phyloP scores from a whole-genome alignment of 192 early-diverging fungal genomes.

The Thamnidium elegans region DNA sequence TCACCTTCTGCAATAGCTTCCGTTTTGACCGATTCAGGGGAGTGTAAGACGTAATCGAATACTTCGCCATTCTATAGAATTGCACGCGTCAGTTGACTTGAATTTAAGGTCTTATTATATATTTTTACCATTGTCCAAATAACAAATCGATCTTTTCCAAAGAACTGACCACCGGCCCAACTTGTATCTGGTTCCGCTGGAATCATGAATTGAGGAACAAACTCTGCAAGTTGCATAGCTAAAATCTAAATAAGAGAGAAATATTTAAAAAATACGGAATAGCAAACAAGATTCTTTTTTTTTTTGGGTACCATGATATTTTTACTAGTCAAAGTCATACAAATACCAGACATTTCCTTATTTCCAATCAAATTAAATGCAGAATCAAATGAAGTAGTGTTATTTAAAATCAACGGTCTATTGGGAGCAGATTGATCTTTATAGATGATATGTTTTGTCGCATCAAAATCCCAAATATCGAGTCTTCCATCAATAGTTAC shows the following conservation, averaged over 20 bases:
- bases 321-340: slow-evolving; percentile 33
- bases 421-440: slow-evolving; percentile 38
- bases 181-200: slow-evolving; percentile 9
- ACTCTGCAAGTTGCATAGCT: slow-evolving; percentile 7
- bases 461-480: slow-evolving; percentile 54
- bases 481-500: slow-evolving; percentile 45
- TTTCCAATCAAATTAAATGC: slow-evolving; percentile 21
- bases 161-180: slow-evolving; percentile 43
- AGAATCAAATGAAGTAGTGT: slow-evolving; percentile 4
- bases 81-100: background rate
- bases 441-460: slow-evolving; percentile 37
- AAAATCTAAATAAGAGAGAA: slow-evolving; percentile 3
- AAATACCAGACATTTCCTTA: slow-evolving; percentile 17
- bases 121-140: slow-evolving; percentile 48
- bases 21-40: slow-evolving; percentile 16
- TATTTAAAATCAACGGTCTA: slow-evolving; percentile 10
- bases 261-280: too few relatives aligned
- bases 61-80: slow-evolving; percentile 33
- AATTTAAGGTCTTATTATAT: background rate
- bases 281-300: too few relatives aligned
- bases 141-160: slow-evolving; percentile 24
- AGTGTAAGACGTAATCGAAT: slow-evolving; percentile 31
- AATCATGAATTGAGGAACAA: slow-evolving; percentile 19
- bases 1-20: slow-evolving; percentile 10
- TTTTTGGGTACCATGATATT: slow-evolving; percentile 30